Evolutionary conservation across 108 stramenopile genomes (phyloP).

Genomic region (Schizochytrium sp.): DNA sequence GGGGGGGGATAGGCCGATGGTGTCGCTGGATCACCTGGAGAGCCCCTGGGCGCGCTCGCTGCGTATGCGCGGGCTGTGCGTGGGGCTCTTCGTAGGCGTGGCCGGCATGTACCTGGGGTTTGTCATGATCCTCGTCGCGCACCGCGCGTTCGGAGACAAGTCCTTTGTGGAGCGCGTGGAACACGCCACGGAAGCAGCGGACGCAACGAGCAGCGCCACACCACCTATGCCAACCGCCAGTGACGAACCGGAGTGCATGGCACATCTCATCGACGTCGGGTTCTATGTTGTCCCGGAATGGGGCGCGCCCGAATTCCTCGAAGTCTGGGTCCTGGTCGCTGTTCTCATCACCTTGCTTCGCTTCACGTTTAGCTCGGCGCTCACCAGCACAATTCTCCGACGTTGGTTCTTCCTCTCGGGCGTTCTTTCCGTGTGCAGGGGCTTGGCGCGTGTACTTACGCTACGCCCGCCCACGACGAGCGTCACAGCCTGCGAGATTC

Average conservation of each 20-base stretch:
- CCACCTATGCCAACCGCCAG: not conserved
- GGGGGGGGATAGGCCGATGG: not conserved
- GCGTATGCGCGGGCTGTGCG: not conserved
- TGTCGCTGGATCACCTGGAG: not conserved
- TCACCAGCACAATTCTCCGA: not conserved
- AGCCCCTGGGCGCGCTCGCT: not conserved
- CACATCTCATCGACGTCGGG: not conserved
- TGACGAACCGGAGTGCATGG: not conserved
- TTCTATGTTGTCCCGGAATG: not conserved
- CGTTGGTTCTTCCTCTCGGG: not conserved
- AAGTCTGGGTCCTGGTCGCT: not conserved
- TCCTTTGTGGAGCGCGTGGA: not conserved
- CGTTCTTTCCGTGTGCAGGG: not conserved
- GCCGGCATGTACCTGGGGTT: constrained; percentile 1
- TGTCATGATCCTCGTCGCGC: not conserved
- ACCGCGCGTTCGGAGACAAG: not conserved
- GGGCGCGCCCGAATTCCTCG: not conserved
- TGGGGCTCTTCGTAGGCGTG: not conserved
- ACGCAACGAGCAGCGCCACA: not conserved
- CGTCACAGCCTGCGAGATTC: not conserved
- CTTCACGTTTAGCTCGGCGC: not conserved
- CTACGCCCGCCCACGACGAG: not conserved
- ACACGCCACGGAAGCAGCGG: not conserved
- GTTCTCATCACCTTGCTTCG: not conserved
- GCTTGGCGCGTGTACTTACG: not conserved